Percentiles rank a stretch among this genome's conserved stretches.
These are phyloP conservation scores for Osmanthus fragrans DNA, from an alignment of 257 asterid genomes.

Conservation along the genomic window DNA sequence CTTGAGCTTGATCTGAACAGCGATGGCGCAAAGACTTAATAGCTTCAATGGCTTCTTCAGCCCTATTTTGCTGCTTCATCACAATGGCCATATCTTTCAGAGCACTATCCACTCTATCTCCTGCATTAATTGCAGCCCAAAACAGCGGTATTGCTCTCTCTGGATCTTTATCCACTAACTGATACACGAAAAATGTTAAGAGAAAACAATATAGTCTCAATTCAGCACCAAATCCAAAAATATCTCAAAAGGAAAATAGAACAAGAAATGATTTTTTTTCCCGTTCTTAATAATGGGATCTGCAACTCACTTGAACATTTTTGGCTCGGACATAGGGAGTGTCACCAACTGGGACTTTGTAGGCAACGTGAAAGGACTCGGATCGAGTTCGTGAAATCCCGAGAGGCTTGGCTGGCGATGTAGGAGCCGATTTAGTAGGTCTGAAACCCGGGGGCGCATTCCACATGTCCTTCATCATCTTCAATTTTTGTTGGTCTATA, in stretches of 20 bases:
- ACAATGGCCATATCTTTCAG: conserved; percentile 98
- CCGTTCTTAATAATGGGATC: not conserved
- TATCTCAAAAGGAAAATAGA: not conserved
- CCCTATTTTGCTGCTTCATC: conserved; percentile 97
- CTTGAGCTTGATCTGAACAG: conserved; percentile 97
- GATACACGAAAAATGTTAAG: not conserved
- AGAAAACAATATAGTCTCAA: not conserved
- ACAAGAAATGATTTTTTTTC: too few relatives aligned
- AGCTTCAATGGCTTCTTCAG: conserved; percentile 96
- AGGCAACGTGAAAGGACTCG: conserved; percentile 69
- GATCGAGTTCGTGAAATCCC: conserved; percentile 74
- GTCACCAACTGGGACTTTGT: conserved; percentile 95
- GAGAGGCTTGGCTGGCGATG: conserved; percentile 88
- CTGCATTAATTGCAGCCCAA: conserved; percentile 97
- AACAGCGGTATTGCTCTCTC: conserved; percentile 90
- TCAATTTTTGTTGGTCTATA: not conserved
- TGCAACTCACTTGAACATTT: conserved; percentile 74
- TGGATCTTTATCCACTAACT: conserved; percentile 98
- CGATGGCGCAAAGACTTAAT: conserved; percentile 77
- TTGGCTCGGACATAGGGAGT: conserved; percentile 91
- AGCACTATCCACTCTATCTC: conserved; percentile 99
- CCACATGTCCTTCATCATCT: conserved; percentile 87
- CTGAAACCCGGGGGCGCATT: conserved; percentile 89
- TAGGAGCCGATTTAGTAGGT: conserved; percentile 86
- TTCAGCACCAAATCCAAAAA: not conserved